Percentiles rank a stretch among this genome's conserved stretches.
Conservation (phyloP, 345 rosid genomes). For the Citrus inodora region DNA sequence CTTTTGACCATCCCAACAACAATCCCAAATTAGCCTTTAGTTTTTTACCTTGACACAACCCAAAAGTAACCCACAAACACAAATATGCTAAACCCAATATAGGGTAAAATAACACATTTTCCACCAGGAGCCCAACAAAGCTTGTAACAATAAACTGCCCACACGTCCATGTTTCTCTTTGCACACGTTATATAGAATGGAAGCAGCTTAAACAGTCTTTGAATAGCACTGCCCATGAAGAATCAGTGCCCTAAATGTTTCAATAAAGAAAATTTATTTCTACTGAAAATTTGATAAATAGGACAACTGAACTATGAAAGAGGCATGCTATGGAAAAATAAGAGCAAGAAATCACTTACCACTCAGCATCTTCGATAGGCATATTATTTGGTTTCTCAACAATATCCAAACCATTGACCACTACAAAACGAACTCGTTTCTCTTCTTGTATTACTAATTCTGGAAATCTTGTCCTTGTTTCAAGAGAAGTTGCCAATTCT, state of each 20-base stretch:
- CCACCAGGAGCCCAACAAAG: background rate
- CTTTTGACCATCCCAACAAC: too few species aligned
- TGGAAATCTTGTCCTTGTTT: slow-evolving; percentile 91
- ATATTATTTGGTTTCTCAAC: slow-evolving; percentile 71
- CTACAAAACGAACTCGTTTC: slow-evolving; percentile 92
- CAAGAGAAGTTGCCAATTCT: slow-evolving; percentile 90
- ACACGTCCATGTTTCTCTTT: background rate
- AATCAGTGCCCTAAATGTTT: background rate
- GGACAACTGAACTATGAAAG: background rate
- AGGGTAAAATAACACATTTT: background rate
- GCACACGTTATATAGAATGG: background rate
- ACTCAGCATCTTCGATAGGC: slow-evolving; percentile 74
- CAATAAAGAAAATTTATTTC: background rate
- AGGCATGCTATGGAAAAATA: background rate
- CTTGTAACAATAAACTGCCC: background rate
- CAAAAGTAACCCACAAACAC: background rate
- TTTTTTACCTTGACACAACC: background rate
- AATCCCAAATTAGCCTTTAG: too few species aligned
- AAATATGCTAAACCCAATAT: background rate
- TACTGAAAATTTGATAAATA: background rate
- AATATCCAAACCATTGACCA: slow-evolving; percentile 90
- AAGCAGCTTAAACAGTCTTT: background rate
- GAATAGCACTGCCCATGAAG: background rate
- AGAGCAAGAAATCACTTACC: slow-evolving; percentile 40
- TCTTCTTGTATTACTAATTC: slow-evolving; percentile 93